A percentile compares a stretch with the other conserved stretches of the same genome.
phyloP scores from a whole-genome alignment of 192 early-diverging fungal genomes.

The Coemansia aciculifera region DNA sequence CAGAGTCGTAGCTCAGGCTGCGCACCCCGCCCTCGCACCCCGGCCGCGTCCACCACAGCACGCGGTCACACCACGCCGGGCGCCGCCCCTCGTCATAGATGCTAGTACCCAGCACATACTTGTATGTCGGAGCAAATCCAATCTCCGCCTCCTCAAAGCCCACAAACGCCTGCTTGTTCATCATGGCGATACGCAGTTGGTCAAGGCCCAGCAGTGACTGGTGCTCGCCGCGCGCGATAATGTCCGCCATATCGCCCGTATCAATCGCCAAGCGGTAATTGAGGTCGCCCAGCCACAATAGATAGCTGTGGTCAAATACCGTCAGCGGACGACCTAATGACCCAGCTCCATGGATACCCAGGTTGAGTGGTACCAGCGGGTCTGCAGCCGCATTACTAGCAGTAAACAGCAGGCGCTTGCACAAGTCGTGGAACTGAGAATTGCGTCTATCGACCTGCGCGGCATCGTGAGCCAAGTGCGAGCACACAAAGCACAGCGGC shows the following conservation, averaged over 20 bases:
- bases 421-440: constrained; percentile 85
- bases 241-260: constrained; percentile 61
- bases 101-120: constrained; percentile 82
- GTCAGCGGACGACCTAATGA: constrained; percentile 24
- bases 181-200: constrained; percentile 74
- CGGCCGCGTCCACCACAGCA: constrained; percentile 79
- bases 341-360: not conserved
- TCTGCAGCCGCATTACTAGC: constrained; percentile 21
- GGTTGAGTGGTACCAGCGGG: constrained; percentile 25
- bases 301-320: constrained; percentile 72
- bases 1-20: constrained; percentile 22
- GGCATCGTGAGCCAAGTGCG: constrained; percentile 87
- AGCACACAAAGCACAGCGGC: constrained; percentile 83
- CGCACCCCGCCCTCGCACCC: constrained; percentile 39
- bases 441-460: constrained; percentile 79
- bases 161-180: constrained; percentile 69
- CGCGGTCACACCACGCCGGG: constrained; percentile 93
- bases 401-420: constrained; percentile 67
- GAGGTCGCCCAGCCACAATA: constrained; percentile 91
- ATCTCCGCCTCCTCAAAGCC: constrained; percentile 83
- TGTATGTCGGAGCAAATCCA: constrained; percentile 87
- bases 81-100: constrained; percentile 81
- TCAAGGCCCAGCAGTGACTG: constrained; percentile 74
- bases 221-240: constrained; percentile 60
- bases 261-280: constrained; percentile 85